A percentile compares a stretch with the other conserved stretches of the same genome.
Evolutionary conservation across 1,139 yeast genomes (phyloP).

Genomic region (Taphrina populina): DNA sequence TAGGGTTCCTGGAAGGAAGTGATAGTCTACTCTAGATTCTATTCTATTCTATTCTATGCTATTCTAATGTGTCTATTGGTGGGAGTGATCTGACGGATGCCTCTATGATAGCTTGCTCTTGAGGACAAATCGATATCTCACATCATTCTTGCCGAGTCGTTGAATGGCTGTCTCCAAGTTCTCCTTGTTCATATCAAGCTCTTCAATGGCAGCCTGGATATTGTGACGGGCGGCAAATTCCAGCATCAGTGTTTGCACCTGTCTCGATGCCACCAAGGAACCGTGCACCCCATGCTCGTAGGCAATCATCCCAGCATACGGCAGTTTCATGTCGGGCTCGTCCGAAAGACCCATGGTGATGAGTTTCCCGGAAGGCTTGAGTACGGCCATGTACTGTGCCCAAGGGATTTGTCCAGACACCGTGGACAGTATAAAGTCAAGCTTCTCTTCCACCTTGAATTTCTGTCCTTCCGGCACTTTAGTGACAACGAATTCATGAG

Average conservation of each 20-base stretch:
- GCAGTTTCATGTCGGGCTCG: slow-evolving; percentile 16
- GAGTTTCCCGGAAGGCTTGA: slow-evolving; percentile 24
- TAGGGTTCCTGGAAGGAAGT: too few relatives aligned
- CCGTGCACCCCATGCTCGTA: slow-evolving; percentile 27
- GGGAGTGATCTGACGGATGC: too few relatives aligned
- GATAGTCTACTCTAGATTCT: too few relatives aligned
- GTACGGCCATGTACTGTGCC: slow-evolving; percentile 18
- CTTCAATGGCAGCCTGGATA: slow-evolving; percentile 28
- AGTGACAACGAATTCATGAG: slow-evolving; percentile 47
- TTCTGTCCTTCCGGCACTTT: slow-evolving; percentile 38
- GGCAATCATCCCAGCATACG: slow-evolving; percentile 16
- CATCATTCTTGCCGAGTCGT: slow-evolving; percentile 29
- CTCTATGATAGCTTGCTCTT: too few relatives aligned
- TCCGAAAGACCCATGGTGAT: slow-evolving; percentile 14
- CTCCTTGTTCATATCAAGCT: slow-evolving; percentile 24
- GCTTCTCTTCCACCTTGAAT: slow-evolving; percentile 33
- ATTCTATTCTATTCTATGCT: too few relatives aligned
- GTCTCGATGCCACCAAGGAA: slow-evolving; percentile 29
- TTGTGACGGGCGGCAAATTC: slow-evolving; percentile 35
- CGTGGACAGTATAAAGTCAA: slow-evolving; percentile 32
- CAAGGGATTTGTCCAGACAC: slow-evolving; percentile 30
- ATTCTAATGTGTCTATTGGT: too few relatives aligned
- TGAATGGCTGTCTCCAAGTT: slow-evolving; percentile 23
- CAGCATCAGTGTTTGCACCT: slow-evolving; percentile 31
- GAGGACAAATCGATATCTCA: slow-evolving; percentile 25